phyloP scores from a whole-genome alignment of 1,284 basidiomycete species.

The Apiotrichum montevideense region DNA sequence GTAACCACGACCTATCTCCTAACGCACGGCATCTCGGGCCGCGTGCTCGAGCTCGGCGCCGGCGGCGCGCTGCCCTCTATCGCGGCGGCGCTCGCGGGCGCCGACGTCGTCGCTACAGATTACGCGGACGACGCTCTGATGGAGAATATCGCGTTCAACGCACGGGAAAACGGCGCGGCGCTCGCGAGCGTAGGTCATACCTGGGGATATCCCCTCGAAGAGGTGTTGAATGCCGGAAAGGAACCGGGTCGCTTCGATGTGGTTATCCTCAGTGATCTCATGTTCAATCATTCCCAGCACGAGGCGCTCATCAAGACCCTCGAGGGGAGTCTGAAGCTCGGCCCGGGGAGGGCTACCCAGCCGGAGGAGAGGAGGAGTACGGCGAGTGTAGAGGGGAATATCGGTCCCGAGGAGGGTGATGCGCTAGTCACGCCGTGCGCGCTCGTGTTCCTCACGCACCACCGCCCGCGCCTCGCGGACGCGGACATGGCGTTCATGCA shows the following conservation, averaged over 20 bases:
- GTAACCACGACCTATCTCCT: slow-evolving; percentile 70
- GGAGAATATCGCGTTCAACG: slow-evolving; percentile 69
- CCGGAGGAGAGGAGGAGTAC: neutral
- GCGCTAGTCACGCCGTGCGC: slow-evolving; percentile 52
- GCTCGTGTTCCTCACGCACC: slow-evolving; percentile 89
- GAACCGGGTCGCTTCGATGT: slow-evolving; percentile 58
- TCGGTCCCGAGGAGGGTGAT: slow-evolving; percentile 7
- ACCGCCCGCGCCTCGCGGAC: slow-evolving; percentile 75
- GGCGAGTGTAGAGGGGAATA: neutral
- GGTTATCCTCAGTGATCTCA: slow-evolving; percentile 81
- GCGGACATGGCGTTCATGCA: slow-evolving; percentile 79
- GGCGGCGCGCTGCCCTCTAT: slow-evolving; percentile 84
- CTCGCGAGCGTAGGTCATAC: slow-evolving; percentile 58
- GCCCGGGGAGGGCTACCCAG: slow-evolving; percentile 18
- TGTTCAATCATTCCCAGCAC: slow-evolving; percentile 59
- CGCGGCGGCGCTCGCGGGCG: slow-evolving; percentile 63
- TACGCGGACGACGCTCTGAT: slow-evolving; percentile 80
- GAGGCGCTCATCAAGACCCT: slow-evolving; percentile 74
- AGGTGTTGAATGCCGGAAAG: slow-evolving; percentile 49
- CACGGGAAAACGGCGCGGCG: slow-evolving; percentile 30
- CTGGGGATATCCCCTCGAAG: slow-evolving; percentile 69
- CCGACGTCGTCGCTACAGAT: slow-evolving; percentile 69
- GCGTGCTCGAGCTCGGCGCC: slow-evolving; percentile 83
- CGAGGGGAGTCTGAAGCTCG: slow-evolving; percentile 49
- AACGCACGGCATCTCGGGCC: slow-evolving; percentile 35